These are phyloP conservation scores for Verticillium longisporum DNA, from an alignment of 2,329 filamentous ascomycete genomes.

Conservation along the genomic window DNA sequence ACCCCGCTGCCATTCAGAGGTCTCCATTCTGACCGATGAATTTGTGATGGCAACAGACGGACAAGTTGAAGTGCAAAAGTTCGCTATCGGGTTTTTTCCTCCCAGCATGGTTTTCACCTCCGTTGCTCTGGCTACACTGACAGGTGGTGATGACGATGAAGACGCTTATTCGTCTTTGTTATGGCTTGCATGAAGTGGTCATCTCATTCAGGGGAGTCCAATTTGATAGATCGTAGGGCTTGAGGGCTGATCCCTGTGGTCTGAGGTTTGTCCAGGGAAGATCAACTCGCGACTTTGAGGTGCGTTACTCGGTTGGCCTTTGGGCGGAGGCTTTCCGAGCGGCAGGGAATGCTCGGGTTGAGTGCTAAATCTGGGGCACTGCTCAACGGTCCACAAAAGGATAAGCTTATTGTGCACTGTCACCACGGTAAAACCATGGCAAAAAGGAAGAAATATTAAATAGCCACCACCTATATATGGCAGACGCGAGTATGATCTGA, in stretches of 20 bases:
- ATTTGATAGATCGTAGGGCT: background rate
- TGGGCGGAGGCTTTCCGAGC: background rate
- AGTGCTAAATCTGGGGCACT: background rate
- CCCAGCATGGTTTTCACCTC: too few relatives aligned
- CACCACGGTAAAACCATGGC: too few relatives aligned
- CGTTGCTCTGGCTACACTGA: background rate
- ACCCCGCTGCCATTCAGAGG: too few relatives aligned
- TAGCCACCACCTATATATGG: too few relatives aligned
- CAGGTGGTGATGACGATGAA: background rate
- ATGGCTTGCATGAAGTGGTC: background rate
- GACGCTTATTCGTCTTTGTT: background rate
- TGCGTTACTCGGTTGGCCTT: background rate
- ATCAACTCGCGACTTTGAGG: background rate
- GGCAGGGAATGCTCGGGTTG: background rate
- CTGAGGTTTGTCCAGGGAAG: background rate
- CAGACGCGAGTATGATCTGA: background rate
- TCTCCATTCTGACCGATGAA: too few relatives aligned
- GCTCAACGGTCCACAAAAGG: too few relatives aligned
- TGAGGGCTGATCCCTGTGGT: background rate
- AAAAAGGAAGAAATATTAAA: too few relatives aligned
- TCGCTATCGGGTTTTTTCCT: background rate
- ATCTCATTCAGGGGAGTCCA: background rate
- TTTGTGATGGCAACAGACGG: too few relatives aligned
- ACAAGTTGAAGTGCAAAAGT: too few relatives aligned
- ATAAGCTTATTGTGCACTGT: too few relatives aligned